phyloP scores from a whole-genome alignment of 2,329 filamentous ascomycete genomes.

The Penicillium sp. region DNA sequence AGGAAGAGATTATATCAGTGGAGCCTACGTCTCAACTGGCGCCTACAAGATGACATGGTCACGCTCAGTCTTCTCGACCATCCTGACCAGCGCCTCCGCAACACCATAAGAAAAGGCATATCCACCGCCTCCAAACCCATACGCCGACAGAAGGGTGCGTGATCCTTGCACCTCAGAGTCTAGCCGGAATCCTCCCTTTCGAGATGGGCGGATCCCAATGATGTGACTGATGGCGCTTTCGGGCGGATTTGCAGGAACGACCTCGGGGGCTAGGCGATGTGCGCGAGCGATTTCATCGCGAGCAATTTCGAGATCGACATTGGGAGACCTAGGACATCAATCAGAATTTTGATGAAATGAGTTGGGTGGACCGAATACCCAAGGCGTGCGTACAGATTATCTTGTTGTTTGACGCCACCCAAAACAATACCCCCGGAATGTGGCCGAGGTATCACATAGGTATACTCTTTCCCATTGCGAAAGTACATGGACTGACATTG shows the following conservation, averaged over 20 bases:
- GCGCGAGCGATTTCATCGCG: slow-evolving; percentile 43
- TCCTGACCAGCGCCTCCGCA: slow-evolving; percentile 36
- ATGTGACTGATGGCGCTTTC: slow-evolving; percentile 35
- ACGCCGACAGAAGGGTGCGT: slow-evolving; percentile 36
- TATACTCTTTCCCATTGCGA: slow-evolving; percentile 41
- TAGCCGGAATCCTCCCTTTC: slow-evolving; percentile 38
- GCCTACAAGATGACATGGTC: slow-evolving; percentile 30
- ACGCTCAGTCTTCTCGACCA: slow-evolving; percentile 37
- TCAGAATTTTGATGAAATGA: neutral
- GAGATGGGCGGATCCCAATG: slow-evolving; percentile 39
- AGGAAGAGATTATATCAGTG: too few relatives aligned
- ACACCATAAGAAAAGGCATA: slow-evolving; percentile 43
- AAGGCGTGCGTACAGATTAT: slow-evolving; percentile 28
- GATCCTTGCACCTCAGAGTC: slow-evolving; percentile 31
- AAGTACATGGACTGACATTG: slow-evolving; percentile 36
- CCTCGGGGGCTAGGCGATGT: slow-evolving; percentile 39
- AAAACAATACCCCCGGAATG: slow-evolving; percentile 36
- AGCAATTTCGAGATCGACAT: slow-evolving; percentile 39
- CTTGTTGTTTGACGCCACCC: slow-evolving; percentile 39
- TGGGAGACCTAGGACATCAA: slow-evolving; percentile 30
- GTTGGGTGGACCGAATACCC: neutral
- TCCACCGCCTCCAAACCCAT: slow-evolving; percentile 42
- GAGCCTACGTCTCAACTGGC: neutral
- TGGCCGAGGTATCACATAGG: slow-evolving; percentile 42
- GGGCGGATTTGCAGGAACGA: slow-evolving; percentile 35